Base-by-base conservation (phyloP, 352 stramenopile genomes). In the Globisporangium solare region DNA sequence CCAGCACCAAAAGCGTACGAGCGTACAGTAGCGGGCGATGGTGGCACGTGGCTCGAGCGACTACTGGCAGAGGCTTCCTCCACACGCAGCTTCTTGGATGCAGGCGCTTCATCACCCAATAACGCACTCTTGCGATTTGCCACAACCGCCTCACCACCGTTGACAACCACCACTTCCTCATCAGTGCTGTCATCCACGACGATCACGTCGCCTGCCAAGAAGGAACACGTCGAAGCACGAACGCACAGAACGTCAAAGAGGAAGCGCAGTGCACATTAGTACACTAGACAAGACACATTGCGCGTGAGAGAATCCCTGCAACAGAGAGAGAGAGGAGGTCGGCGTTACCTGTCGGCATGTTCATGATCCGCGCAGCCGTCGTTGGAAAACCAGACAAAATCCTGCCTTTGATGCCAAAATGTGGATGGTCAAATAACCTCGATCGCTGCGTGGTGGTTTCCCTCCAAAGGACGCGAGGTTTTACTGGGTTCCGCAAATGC, bases 121-220 rank as follows among this genome's bases (percentile, higher is more conserved):
- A 35, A 35, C 4, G 27, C 27, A 35, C 27, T 35, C 27, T 35
- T 10, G 8, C 39, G 41, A 39, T 42, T 24, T 50, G 37, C 18
- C 32, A 20, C 1, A 20, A 22, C 17, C 18, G 32, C 11, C 20
- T 35, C 10, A 43, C 14, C 39, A 32, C 11, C 1, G 45, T 22
- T 27, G 10, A 39, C 6, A 17, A 17, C 14, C 3, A 47, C 24
- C 15, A 50, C 0, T 4, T 76, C 72, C n/a, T 80, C 74, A 43
- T 82, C 73, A 22, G 64, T 78, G 14, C 65, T 79, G 37, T 82
- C 74, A 48, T 83, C 72, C n/a, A 85, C 35, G 35, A 78, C 56
- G 49, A 85, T 83, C 20, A 80, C 63, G 21, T 71, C 68, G 18
- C 51, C 57, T 58, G 31, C 32, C 43, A 17, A 54, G 24, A 45